Conservation (phyloP, 768 basidiomycete genomes). For the Filobasidium wieringae region DNA sequence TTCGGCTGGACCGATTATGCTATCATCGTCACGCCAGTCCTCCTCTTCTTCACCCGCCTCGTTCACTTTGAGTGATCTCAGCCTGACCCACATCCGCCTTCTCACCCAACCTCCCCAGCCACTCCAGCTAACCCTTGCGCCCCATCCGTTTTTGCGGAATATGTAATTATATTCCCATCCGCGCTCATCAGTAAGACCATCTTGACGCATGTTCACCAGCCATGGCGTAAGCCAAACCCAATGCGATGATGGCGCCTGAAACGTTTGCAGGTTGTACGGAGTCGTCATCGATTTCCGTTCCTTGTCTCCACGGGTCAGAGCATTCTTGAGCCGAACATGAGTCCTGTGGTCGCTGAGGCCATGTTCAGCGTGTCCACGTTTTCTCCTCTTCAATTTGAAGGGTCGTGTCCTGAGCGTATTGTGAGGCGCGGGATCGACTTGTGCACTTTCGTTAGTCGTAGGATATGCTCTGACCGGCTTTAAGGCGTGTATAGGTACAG, state of each 20-base stretch:
- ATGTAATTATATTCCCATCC: constrained; percentile 18
- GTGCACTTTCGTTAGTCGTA: not conserved
- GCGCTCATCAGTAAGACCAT: constrained; percentile 13
- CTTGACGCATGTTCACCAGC: constrained; percentile 12
- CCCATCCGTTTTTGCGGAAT: constrained; percentile 9
- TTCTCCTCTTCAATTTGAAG: not conserved
- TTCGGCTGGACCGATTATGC: too few relatives aligned
- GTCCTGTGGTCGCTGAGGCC: not conserved
- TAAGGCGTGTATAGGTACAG: constrained; percentile 1
- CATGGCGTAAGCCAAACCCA: constrained; percentile 15
- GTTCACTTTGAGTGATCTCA: not conserved
- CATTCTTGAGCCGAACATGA: not conserved
- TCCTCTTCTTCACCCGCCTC: constrained; percentile 5
- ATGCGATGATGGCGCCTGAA: constrained; percentile 10
- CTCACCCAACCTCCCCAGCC: constrained; percentile 15
- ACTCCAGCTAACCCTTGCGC: not conserved
- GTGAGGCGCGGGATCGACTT: not conserved
- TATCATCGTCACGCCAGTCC: not conserved
- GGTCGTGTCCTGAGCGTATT: not conserved
- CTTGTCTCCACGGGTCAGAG: not conserved
- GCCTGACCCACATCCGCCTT: constrained; percentile 13
- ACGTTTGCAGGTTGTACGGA: not conserved
- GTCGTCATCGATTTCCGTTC: not conserved
- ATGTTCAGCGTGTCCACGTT: not conserved
- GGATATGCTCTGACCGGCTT: not conserved